These are phyloP conservation scores for Telopea speciosissima DNA, from an alignment of 177 flowering plant species.

Conservation along the genomic window DNA sequence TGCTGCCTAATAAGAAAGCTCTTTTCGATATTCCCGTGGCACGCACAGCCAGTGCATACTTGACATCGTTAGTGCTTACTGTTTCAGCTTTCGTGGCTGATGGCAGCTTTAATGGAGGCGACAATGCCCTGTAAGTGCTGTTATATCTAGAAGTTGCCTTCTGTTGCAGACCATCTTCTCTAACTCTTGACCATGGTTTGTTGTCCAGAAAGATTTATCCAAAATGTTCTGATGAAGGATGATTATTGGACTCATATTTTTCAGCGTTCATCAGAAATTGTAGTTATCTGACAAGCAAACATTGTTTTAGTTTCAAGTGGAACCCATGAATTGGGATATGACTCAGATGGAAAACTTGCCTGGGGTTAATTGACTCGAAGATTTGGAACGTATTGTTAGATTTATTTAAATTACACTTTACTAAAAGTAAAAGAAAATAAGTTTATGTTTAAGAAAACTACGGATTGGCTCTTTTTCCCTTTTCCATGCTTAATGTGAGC, in stretches of 20 bases:
- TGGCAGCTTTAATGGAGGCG: slow-evolving; percentile 97
- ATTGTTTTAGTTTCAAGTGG: background rate
- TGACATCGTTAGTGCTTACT: slow-evolving; percentile 82
- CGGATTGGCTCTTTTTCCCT: background rate
- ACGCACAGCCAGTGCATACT: slow-evolving; percentile 88
- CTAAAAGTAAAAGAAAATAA: background rate
- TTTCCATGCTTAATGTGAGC: background rate
- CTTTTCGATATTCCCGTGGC: slow-evolving; percentile 94
- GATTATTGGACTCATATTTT: too few relatives aligned
- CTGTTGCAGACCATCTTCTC: background rate
- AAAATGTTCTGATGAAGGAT: too few relatives aligned
- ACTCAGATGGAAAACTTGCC: background rate
- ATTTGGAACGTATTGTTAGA: background rate
- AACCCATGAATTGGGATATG: background rate
- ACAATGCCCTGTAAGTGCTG: slow-evolving; percentile 81
- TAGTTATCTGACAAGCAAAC: too few relatives aligned
- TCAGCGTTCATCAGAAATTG: too few relatives aligned
- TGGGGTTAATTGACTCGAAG: background rate
- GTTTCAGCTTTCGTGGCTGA: slow-evolving; percentile 80
- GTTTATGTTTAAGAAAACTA: too few relatives aligned
- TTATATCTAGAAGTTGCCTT: background rate
- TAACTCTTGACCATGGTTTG: background rate
- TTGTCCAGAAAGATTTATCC: too few relatives aligned
- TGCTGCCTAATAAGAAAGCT: slow-evolving; percentile 87
- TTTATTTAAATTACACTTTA: background rate